phyloP scores from a whole-genome alignment of 2,329 filamentous ascomycete species.

The Dissoconium aciculare region DNA sequence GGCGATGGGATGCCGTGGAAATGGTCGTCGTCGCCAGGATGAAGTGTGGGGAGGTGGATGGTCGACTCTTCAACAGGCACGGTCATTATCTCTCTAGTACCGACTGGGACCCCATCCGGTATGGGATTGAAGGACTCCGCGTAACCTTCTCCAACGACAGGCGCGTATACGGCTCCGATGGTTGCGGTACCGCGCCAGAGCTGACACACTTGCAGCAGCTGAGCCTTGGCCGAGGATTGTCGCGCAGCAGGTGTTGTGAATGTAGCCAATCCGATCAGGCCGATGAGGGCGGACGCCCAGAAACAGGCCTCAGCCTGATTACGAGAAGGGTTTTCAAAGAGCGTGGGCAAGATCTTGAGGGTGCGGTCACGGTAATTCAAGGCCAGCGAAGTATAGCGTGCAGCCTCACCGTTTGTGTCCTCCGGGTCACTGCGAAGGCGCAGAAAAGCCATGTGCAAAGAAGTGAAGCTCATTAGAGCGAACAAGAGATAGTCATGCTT shows the following conservation, averaged over 20 bases:
- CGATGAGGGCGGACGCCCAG: neutral
- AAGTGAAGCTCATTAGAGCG: neutral
- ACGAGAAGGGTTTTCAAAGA: neutral
- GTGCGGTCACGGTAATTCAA: neutral
- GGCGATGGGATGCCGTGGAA: too few relatives aligned
- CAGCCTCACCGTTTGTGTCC: too few relatives aligned
- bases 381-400: neutral
- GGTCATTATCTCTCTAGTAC: neutral
- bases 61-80: neutral
- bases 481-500: neutral
- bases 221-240: neutral
- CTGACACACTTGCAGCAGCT: neutral
- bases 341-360: neutral
- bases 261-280: neutral
- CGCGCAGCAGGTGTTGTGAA: neutral
- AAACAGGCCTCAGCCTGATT: neutral
- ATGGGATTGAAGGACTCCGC: neutral
- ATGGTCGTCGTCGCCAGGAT: too few relatives aligned
- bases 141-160: neutral
- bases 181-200: neutral
- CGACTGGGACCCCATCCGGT: neutral
- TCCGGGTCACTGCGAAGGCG: too few relatives aligned
- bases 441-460: neutral
- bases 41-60: neutral
- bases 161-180: neutral